Evolutionary conservation across 2,329 filamentous ascomycete genomes (phyloP).

Genomic region (Aspergillus sp.): DNA sequence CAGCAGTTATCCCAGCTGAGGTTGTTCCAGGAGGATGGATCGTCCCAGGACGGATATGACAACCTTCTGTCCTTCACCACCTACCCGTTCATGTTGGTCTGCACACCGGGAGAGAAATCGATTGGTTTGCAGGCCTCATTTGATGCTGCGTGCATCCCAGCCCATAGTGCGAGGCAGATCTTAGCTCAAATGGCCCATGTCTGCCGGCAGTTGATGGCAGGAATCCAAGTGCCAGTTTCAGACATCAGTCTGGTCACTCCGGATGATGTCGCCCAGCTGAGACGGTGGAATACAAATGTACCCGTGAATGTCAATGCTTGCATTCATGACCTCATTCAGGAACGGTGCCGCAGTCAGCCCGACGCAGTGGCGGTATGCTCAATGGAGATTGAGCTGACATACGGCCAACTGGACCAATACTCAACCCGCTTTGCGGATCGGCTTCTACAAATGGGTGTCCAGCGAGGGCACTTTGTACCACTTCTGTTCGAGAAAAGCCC

Average conservation of each 20-base stretch:
- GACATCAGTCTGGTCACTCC: no score
- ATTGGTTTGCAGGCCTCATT: no score
- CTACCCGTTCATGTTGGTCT: no score
- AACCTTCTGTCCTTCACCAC: no score
- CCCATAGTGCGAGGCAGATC: no score
- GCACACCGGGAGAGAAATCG: no score
- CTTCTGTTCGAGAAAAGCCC: conserved; percentile 7
- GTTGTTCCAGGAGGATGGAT: neutral
- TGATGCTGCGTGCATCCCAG: no score
- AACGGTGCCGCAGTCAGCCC: neutral
- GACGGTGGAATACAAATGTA: neutral
- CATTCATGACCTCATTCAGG: neutral
- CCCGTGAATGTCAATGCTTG: neutral
- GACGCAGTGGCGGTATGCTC: neutral
- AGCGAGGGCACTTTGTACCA: conserved; percentile 6
- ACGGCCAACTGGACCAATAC: conserved; percentile 1
- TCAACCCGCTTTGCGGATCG: conserved; percentile 3
- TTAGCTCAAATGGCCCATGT: no score
- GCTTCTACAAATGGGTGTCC: conserved; percentile 1
- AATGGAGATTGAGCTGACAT: neutral
- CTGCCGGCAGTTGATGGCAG: no score
- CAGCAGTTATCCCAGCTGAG: neutral
- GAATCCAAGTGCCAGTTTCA: no score
- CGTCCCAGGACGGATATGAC: neutral
- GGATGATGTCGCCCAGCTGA: no score